phyloP scores from a whole-genome alignment of 1,139 yeast genomes.

The Pichia sp. region DNA sequence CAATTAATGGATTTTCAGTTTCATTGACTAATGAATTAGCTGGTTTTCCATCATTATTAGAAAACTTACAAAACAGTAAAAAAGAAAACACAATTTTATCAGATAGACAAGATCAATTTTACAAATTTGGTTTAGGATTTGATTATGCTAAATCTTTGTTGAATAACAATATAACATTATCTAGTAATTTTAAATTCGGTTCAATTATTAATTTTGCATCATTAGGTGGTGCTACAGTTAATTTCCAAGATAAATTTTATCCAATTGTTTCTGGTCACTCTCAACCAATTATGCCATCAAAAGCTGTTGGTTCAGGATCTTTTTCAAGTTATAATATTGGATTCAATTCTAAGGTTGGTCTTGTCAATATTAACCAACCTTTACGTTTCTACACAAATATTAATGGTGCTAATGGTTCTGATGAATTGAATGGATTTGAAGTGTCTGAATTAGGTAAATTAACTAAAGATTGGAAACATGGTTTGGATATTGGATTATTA shows the following conservation, averaged over 20 bases:
- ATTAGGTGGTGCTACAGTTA: constrained; percentile 20
- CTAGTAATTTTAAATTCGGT: constrained; percentile 36
- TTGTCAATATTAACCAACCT: constrained; percentile 22
- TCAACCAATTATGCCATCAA: constrained; percentile 17
- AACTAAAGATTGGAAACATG: constrained; percentile 10
- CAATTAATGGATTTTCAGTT: constrained; percentile 24
- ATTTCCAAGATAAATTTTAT: constrained; percentile 47
- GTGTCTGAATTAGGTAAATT: background rate
- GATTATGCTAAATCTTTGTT: constrained; percentile 31
- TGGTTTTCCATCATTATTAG: constrained; percentile 20
- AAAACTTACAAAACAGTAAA: constrained; percentile 9
- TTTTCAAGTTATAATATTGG: constrained; percentile 24
- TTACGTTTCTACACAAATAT: constrained; percentile 40
- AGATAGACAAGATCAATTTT: constrained; percentile 27
- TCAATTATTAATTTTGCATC: constrained; percentile 25
- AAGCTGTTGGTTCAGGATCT: constrained; percentile 33
- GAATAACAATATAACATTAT: constrained; percentile 36
- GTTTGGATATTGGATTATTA: constrained; percentile 16
- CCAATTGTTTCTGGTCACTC: constrained; percentile 26
- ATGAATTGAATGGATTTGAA: constrained; percentile 9
- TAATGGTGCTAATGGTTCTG: constrained; percentile 21
- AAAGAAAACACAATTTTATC: background rate
- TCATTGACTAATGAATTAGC: constrained; percentile 26
- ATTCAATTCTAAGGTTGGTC: constrained; percentile 37
- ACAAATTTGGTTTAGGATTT: constrained; percentile 26